These are phyloP conservation scores for Phycomyces nitens DNA, from an alignment of 192 early-diverging fungal species.

Conservation along the genomic window DNA sequence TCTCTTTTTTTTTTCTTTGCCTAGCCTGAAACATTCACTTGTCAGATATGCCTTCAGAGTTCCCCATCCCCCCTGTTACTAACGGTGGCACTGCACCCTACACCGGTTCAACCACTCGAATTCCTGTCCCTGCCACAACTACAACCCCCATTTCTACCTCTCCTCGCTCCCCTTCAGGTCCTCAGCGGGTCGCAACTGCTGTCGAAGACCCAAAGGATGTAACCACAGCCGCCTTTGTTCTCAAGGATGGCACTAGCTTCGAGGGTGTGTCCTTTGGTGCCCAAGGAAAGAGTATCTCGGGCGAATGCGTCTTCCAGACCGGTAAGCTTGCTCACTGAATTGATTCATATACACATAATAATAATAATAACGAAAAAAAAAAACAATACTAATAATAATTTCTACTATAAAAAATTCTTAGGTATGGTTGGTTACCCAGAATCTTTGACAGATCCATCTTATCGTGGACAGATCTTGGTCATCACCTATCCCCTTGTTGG, in stretches of 20 bases:
- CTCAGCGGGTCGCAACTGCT: constrained; percentile 33
- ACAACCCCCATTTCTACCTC: constrained; percentile 20
- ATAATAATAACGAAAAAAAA: neutral
- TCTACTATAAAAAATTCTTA: constrained; percentile 21
- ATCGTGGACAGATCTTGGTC: constrained; percentile 96
- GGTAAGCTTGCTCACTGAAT: constrained; percentile 47
- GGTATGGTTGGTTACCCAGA: constrained; percentile 99
- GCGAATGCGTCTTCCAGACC: constrained; percentile 99
- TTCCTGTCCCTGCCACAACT: constrained; percentile 31
- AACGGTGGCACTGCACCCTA: constrained; percentile 23
- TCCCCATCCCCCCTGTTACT: constrained; percentile 15
- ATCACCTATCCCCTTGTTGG: constrained; percentile 96
- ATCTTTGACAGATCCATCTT: constrained; percentile 96
- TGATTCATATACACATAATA: no score
- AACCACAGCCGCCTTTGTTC: constrained; percentile 65
- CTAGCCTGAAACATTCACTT: no score
- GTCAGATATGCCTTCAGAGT: neutral
- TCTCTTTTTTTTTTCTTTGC: constrained; percentile 8
- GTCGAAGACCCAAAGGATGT: constrained; percentile 34
- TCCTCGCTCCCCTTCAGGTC: constrained; percentile 35
- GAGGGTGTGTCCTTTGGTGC: constrained; percentile 95
- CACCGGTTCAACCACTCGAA: neutral
- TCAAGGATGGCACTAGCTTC: constrained; percentile 82
- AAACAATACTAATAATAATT: neutral
- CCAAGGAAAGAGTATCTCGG: constrained; percentile 77